Conservation (phyloP, 805 yeast genomes). For the Starmerella roubikii region DNA sequence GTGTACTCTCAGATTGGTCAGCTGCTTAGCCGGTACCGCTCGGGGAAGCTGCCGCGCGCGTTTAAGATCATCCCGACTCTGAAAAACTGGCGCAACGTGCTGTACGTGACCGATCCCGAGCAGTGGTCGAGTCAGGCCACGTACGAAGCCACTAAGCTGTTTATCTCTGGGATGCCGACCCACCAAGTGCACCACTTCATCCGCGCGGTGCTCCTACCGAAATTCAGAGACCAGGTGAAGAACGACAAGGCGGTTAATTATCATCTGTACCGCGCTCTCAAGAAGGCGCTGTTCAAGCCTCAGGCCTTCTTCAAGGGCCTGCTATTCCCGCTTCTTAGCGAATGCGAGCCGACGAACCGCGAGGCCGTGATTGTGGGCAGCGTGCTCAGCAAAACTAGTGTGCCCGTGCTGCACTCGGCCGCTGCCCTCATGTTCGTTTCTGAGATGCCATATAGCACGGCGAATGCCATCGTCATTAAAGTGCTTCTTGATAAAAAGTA, state of each 20-base stretch:
- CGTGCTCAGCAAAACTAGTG: slow-evolving; percentile 72
- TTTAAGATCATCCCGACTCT: slow-evolving; percentile 90
- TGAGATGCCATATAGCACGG: slow-evolving; percentile 72
- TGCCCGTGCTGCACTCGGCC: slow-evolving; percentile 90
- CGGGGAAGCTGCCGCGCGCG: slow-evolving; percentile 92
- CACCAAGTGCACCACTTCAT: slow-evolving; percentile 80
- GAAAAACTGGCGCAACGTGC: slow-evolving; percentile 88
- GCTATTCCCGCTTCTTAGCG: slow-evolving; percentile 76
- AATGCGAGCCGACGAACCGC: slow-evolving; percentile 66
- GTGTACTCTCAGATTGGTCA: slow-evolving; percentile 89
- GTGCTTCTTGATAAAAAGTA: slow-evolving; percentile 85
- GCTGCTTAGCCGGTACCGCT: slow-evolving; percentile 74
- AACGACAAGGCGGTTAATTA: slow-evolving; percentile 54
- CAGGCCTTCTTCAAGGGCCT: slow-evolving; percentile 97
- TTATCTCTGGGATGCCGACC: slow-evolving; percentile 79
- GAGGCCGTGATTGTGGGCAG: slow-evolving; percentile 95
- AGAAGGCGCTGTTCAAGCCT: slow-evolving; percentile 90
- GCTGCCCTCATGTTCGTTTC: slow-evolving; percentile 82
- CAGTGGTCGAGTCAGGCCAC: slow-evolving; percentile 91
- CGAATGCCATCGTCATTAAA: slow-evolving; percentile 80
- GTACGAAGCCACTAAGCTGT: slow-evolving; percentile 86
- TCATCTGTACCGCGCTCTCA: slow-evolving; percentile 81
- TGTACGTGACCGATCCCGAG: slow-evolving; percentile 85
- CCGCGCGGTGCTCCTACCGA: slow-evolving; percentile 31
- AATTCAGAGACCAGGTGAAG: slow-evolving; percentile 30